Percentiles rank a stretch among this genome's conserved stretches.
Conservation (phyloP, 805 yeast genomes). For the Starmerella vitae region DNA sequence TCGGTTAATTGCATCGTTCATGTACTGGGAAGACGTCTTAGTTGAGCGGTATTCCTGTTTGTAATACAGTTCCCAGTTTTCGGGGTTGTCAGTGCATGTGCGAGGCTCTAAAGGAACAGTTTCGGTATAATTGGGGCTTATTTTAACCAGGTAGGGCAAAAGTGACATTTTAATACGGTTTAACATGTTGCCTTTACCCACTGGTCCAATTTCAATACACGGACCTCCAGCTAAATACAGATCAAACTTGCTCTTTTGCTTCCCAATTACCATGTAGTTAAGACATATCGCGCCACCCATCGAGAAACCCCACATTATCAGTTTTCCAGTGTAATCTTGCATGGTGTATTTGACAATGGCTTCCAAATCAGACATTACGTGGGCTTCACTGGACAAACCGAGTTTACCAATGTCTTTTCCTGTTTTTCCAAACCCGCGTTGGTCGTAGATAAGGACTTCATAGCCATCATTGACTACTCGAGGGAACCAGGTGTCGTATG, state of each 20-base stretch:
- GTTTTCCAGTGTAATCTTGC: conserved; percentile 19
- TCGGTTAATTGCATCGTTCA: conserved; percentile 27
- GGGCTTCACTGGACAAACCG: conserved; percentile 26
- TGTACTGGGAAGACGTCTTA: conserved; percentile 24
- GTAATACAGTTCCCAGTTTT: conserved; percentile 14
- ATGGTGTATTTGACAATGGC: conserved; percentile 19
- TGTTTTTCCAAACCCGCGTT: conserved; percentile 31
- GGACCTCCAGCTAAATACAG: conserved; percentile 29
- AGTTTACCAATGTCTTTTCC: conserved; percentile 21
- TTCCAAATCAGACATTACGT: conserved; percentile 27
- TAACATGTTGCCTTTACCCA: conserved; percentile 17
- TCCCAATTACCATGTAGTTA: conserved; percentile 28
- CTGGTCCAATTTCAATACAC: conserved; percentile 21
- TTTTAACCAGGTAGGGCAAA: conserved; percentile 22
- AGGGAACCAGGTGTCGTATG: conserved; percentile 25
- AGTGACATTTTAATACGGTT: conserved; percentile 20
- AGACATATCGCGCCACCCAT: conserved; percentile 31
- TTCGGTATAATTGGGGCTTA: conserved; percentile 23
- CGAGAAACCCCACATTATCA: conserved; percentile 28
- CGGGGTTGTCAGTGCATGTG: conserved; percentile 23
- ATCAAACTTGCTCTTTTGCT: conserved; percentile 23
- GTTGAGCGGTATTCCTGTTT: conserved; percentile 24
- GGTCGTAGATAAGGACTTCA: conserved; percentile 29
- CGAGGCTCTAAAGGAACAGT: conserved; percentile 20
- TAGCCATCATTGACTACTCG: conserved; percentile 25